phyloP scores from a whole-genome alignment of 2,329 filamentous ascomycete species.

The Cercospora sesami region DNA sequence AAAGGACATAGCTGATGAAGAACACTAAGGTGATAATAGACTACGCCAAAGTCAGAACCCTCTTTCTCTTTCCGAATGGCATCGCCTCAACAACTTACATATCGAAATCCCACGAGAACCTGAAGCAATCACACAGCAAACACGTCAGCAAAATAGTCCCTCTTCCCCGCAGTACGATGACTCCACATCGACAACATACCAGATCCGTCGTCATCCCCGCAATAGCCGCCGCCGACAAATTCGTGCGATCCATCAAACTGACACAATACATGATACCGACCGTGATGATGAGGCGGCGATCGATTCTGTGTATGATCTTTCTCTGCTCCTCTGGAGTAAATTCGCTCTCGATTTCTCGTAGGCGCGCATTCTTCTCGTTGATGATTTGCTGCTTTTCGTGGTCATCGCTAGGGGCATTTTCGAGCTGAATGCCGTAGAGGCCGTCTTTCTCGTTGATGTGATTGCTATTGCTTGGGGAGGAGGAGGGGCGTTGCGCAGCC shows the following conservation, averaged over 20 bases:
- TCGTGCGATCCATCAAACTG: conserved; percentile 62
- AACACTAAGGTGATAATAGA: conserved; percentile 70
- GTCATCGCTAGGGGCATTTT: conserved; percentile 1
- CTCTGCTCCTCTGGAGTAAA: conserved; percentile 29
- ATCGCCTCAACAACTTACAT: not conserved
- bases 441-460: conserved; percentile 12
- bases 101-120: not conserved
- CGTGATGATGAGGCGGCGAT: conserved; percentile 52
- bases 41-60: conserved; percentile 37
- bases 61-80: not conserved
- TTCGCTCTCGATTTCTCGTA: conserved; percentile 19
- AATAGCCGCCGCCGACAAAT: conserved; percentile 70
- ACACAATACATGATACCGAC: conserved; percentile 39
- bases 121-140: not conserved
- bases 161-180: not conserved
- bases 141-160: not conserved
- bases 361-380: conserved; percentile 9
- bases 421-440: conserved; percentile 10
- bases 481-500: not conserved
- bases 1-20: conserved; percentile 69
- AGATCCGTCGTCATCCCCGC: conserved; percentile 57
- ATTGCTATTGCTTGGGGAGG: not conserved
- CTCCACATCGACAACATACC: not conserved
- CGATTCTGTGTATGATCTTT: conserved; percentile 66
- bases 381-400: conserved; percentile 2